Base-by-base conservation (phyloP, 2,329 filamentous ascomycete genomes). In the Catunica adiposa region DNA sequence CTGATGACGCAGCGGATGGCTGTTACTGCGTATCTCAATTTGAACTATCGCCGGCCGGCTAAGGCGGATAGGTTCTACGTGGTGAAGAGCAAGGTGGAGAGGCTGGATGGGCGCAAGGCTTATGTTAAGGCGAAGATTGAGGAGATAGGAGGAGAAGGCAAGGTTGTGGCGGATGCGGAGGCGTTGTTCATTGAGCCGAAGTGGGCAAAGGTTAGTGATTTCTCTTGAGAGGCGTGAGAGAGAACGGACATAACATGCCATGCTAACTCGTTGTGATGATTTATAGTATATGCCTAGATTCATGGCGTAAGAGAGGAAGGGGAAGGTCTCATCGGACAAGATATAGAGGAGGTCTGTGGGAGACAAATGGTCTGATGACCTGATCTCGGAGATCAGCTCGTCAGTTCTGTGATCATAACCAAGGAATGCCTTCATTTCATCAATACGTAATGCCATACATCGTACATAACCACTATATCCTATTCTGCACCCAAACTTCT, bases 121-220 rank as follows among this genome's bases (percentile, higher is more conserved):
- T 96, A 88, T 88, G 88, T 96, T 0, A 83, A 86, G 69, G 90
- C 89, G 65, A 78, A 80, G 62, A 82, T 97, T 63, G 89, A 95
- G 75, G 83, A 86, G 56, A 69, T 97, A 59, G 34, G 79, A 79
- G 7, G 76, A 82, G 67, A 72, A 75, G 62, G 81, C 82, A 69
- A 75, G 15, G 75, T 89, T 51, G 67, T 96, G 58, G 88, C 84
- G 6, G 86, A 94, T 69, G 90, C 87, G 0, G 84, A 84, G 65
- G 89, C 84, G 2, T 69, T 98, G 62, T 97, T 94, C 66, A 78
- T 97, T 63, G 88, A 92, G 69, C 89, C 90, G 29, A 89, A 81
- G 68, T 79, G 86, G 66, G 89, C 89, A 59, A 78, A 80, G 66
- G 83, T 87, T 71, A 68, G 80, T 76, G 48, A n/a, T 34, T 34